Evolutionary conservation across 805 yeast species (phyloP).

Genomic region (Debaryomyces hansenii): DNA sequence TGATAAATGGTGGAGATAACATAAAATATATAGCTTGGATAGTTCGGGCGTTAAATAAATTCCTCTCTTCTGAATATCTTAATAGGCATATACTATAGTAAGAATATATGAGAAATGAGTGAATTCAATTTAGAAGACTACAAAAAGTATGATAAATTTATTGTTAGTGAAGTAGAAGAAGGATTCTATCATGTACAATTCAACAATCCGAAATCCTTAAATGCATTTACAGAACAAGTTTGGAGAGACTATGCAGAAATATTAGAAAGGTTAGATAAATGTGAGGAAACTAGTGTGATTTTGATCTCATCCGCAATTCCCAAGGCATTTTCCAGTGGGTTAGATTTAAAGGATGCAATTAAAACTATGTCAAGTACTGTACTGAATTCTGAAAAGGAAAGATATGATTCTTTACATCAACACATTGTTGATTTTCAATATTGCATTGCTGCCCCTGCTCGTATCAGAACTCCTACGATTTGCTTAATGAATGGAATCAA

Average conservation of each 20-base stretch:
- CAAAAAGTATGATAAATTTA: conserved; percentile 27
- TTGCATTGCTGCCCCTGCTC: conserved; percentile 48
- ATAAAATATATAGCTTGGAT: not conserved
- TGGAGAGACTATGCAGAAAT: conserved; percentile 59
- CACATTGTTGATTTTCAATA: conserved; percentile 60
- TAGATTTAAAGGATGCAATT: conserved; percentile 50
- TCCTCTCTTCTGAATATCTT: not conserved
- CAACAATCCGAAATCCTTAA: conserved; percentile 59
- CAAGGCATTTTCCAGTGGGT: conserved; percentile 61
- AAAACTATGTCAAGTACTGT: conserved; percentile 2
- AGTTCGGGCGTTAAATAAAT: not conserved
- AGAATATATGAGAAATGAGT: not conserved
- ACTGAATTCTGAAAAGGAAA: conserved; percentile 14
- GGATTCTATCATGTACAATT: conserved; percentile 58
- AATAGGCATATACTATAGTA: not conserved
- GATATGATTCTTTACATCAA: conserved; percentile 21
- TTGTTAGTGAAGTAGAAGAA: conserved; percentile 42
- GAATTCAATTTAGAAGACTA: conserved; percentile 17
- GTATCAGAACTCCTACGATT: conserved; percentile 61
- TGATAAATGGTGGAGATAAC: not conserved
- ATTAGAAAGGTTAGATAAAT: conserved; percentile 44
- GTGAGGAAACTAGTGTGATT: conserved; percentile 49
- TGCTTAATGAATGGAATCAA: conserved; percentile 63
- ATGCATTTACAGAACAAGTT: conserved; percentile 55
- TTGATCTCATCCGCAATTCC: conserved; percentile 57